phyloP scores from a whole-genome alignment of 1,139 yeast species.

The Debaryomyces subglobosus region DNA sequence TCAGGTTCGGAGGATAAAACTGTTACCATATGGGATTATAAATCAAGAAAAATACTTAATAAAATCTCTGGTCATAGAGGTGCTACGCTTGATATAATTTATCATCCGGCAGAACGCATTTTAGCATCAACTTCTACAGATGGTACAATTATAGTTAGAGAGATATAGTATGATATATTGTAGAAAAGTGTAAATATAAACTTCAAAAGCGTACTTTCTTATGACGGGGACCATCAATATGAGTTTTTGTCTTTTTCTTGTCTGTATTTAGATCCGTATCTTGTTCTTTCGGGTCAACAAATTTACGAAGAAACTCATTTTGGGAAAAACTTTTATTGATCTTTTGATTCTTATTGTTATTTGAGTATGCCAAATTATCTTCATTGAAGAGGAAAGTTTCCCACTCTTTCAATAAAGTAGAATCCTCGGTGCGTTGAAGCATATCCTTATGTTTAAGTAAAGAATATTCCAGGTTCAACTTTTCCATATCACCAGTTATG shows the following conservation, averaged over 20 bases:
- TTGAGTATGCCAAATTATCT: conserved; percentile 41
- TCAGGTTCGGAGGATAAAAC: conserved; percentile 69
- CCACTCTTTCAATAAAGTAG: conserved; percentile 36
- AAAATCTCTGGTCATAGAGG: conserved; percentile 66
- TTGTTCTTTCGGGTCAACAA: conserved; percentile 20
- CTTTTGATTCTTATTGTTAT: conserved; percentile 27
- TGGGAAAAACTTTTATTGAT: conserved; percentile 24
- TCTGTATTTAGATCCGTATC: conserved; percentile 16
- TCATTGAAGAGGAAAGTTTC: conserved; percentile 46
- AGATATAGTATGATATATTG: conserved; percentile 15
- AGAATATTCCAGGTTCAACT: conserved; percentile 23
- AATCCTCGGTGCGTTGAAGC: conserved; percentile 9
- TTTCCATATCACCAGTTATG: conserved; percentile 10
- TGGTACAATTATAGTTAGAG: conserved; percentile 52
- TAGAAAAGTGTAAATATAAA: conserved; percentile 5
- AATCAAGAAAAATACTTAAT: conserved; percentile 46
- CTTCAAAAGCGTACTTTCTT: conserved; percentile 31
- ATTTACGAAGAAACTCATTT: conserved; percentile 24
- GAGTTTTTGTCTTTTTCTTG: conserved; percentile 2
- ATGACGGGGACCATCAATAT: conserved; percentile 10
- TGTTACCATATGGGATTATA: conserved; percentile 64
- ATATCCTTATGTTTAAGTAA: conserved; percentile 26
- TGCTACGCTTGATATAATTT: conserved; percentile 61
- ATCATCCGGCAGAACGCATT: conserved; percentile 41
- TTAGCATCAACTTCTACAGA: conserved; percentile 52